Evolutionary conservation across 192 early-diverging fungal genomes (phyloP), one percentile per base, ranked within the genome.

Genomic region (Lobosporangium transversale): DNA sequence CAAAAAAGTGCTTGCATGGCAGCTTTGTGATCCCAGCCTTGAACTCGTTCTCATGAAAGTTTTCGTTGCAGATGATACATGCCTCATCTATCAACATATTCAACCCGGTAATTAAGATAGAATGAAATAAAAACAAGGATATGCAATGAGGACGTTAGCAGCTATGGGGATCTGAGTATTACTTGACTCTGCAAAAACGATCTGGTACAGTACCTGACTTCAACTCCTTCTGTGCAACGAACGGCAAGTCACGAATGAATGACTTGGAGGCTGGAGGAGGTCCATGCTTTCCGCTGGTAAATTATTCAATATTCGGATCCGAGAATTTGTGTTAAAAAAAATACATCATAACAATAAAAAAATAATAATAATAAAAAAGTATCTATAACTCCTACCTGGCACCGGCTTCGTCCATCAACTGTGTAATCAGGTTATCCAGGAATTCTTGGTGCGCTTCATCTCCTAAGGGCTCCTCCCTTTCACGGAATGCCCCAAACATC

Each of bases 351-450:
- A n/a, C n/a, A n/a, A n/a, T n/a, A n/a, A n/a, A n/a, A n/a, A n/a
- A n/a, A n/a, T n/a, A n/a, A n/a, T n/a, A n/a, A n/a, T n/a, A n/a
- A n/a, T n/a, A n/a, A n/a, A n/a, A n/a, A n/a, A n/a, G n/a, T n/a
- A n/a, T n/a, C n/a, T n/a, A n/a, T n/a, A n/a, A 31, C 5, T 4
- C n/a, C 8, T 70, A 86, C 84, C 73, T 82, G 8, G 78, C 81
- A 42, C 80, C 82, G 3, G 81, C 85, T 53, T 88, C 86, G 8
- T 85, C 80, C 55, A 88, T 73, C 27, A 88, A 51, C 29, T 88
- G 83, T 2, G 82, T 84, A 31, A 88, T 71, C 53, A 88, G 53
- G 27, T 85, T 83, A 58, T 88, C 85, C n/a, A 88, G 68, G 26
- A 88, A 67, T 40, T 53, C 43, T 27, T 86, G 78, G 33, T 86